Base-by-base conservation (phyloP, 306 rosid genomes). In the Vachellia pachyceras region DNA sequence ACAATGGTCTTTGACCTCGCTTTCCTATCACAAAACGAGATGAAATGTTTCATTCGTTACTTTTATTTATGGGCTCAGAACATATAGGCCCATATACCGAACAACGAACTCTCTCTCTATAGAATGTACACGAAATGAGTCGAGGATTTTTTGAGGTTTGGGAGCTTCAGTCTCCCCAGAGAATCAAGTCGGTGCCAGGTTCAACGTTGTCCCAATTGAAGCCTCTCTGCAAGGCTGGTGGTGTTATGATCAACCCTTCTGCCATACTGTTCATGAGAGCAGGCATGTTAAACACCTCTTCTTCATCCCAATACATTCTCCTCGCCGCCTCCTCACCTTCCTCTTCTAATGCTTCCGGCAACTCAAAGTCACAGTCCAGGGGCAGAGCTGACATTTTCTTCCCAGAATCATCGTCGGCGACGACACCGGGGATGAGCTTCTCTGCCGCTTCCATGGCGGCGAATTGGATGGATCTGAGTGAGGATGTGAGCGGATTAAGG, bases 191-290 rank as follows among this genome's bases (percentile, higher is more conserved):
- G 41, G 74, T 54, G 8, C 76, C 58, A n/a, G 60, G 7, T 49
- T 49, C 90, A 3, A 44, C 76, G 17, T 8, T 80, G 76, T 66
- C 69, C 90, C 90, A 87, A 36, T 72, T 84, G 80, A 87, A 87
- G 5, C 90, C 88, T 33, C 46, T 82, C 66, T 82, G 11, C 84
- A 87, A 76, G 1, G 90, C 88, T 0, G 90, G 90, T 0, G 88
- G 90, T 6, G 88, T 76, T 0, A 87, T 84, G 10, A 87, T 60
- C 88, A 87, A 67, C 36, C 80, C 90, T 79, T 87, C 90, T 0
- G 90, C 90, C 90, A 87, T 29, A 72, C 84, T 84, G 8, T 87
- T 50, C 33, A 84, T 58, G 29, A 87, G 66, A 11, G 12, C 82
- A 0, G 88, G 90, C 88, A 84, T 46, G 75, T 87, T 82, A 49